Conservation (phyloP, 2,329 filamentous ascomycete genomes). For the Dactylellina cionopaga region DNA sequence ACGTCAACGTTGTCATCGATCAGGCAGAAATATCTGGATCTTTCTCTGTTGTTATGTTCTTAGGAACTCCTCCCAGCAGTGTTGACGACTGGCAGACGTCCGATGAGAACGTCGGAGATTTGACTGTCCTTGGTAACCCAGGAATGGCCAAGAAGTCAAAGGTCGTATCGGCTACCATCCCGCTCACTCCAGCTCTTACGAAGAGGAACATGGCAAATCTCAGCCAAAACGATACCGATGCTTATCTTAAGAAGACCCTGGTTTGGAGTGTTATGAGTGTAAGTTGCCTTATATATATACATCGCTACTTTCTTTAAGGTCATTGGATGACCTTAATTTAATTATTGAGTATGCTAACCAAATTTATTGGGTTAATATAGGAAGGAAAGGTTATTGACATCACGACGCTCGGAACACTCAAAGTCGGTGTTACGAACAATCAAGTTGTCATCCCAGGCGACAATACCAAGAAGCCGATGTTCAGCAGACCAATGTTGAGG, state of each 20-base stretch:
- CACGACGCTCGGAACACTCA: conserved; percentile 4
- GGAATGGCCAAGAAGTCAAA: not conserved
- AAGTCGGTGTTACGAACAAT: conserved; percentile 35
- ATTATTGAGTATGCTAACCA: not conserved
- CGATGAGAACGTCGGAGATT: not conserved
- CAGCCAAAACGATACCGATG: conserved; percentile 8
- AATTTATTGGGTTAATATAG: not conserved
- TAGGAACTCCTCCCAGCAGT: conserved; percentile 5
- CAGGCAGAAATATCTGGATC: conserved; percentile 47
- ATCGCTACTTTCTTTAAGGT: too few relatives aligned
- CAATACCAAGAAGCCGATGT: conserved; percentile 13
- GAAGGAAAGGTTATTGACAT: not conserved
- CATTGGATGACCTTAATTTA: not conserved
- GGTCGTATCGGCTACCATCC: conserved; percentile 2
- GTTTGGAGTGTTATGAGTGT: conserved; percentile 18
- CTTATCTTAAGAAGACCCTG: conserved; percentile 24
- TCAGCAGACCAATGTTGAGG: conserved; percentile 16
- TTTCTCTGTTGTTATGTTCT: conserved; percentile 23
- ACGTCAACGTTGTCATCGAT: conserved; percentile 53
- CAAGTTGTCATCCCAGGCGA: conserved; percentile 15
- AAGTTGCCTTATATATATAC: conserved; percentile 4
- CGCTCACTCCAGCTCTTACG: conserved; percentile 10
- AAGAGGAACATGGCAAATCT: not conserved
- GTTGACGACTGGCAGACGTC: conserved; percentile 5
- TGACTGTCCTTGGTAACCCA: conserved; percentile 14